phyloP scores from a whole-genome alignment of 2,329 filamentous ascomycete genomes.

The Pseudofabraea citricarpa region DNA sequence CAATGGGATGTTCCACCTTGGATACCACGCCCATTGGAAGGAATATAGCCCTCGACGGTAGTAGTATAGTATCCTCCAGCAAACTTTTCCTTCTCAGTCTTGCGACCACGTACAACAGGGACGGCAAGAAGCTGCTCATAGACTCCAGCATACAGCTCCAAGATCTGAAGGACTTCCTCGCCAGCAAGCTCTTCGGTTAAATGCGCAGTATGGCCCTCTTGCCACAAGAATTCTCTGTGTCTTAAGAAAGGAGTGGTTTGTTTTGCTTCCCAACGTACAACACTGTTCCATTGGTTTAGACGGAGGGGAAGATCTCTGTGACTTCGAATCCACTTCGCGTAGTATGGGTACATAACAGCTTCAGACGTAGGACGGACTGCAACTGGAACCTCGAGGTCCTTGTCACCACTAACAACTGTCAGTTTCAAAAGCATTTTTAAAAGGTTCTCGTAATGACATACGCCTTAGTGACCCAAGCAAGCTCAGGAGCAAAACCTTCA shows the following conservation, averaged over 20 bases:
- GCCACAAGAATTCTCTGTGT: conserved; percentile 95
- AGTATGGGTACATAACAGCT: conserved; percentile 92
- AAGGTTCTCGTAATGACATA: conserved; percentile 35
- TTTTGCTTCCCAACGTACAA: conserved; percentile 96
- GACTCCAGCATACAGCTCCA: conserved; percentile 86
- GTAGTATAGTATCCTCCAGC: conserved; percentile 95
- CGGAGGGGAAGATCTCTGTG: conserved; percentile 91
- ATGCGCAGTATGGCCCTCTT: conserved; percentile 80
- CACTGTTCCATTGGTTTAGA: conserved; percentile 96
- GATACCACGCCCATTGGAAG: conserved; percentile 90
- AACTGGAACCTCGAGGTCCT: conserved; percentile 78
- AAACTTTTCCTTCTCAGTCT: conserved; percentile 98
- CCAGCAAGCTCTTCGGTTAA: conserved; percentile 77
- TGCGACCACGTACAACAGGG: conserved; percentile 84
- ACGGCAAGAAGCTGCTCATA: conserved; percentile 94
- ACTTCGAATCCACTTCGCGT: conserved; percentile 93
- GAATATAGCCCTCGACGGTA: conserved; percentile 95
- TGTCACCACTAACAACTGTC: conserved; percentile 64
- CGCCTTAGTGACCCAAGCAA: conserved; percentile 85
- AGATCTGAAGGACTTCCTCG: conserved; percentile 84
- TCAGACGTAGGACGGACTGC: conserved; percentile 66
- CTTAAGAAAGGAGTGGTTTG: conserved; percentile 82
- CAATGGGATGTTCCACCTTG: conserved; percentile 90
- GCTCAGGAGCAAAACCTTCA: conserved; percentile 94
- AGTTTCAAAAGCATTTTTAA: conserved; percentile 13